Evolutionary conservation across 1,284 basidiomycete species (phyloP), one percentile per base, ranked within the genome.

Genomic region (Sporisorium iseilematis-ciliati): DNA sequence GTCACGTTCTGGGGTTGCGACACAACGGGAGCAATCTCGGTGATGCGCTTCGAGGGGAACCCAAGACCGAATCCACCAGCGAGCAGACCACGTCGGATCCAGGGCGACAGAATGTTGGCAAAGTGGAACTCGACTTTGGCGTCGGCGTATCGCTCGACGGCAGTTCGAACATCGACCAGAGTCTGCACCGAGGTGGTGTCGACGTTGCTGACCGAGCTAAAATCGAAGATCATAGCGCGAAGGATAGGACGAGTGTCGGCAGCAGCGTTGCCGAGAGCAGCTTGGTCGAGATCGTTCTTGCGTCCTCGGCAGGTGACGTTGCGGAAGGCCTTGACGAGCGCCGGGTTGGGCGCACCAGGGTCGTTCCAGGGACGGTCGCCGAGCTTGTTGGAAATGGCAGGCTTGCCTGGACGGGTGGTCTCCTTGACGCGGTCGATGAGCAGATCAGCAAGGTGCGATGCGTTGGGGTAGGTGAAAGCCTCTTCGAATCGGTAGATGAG

Each of bases 401-500:
- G 57, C 29, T 43, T 57, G 21, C 93, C 93, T 40, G 94, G 90
- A 20, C 91, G 89, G 74, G 92, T 94, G 77, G 91, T 87, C 69
- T 86, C 86, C 86, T 92, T 95, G 78, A 94, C 93, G 77, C 93
- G 88, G 74, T 92, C 92, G 45, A 94, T 92, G 40, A 98, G 87
- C 0, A 89, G 88, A 54, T 90, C 89, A 85, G 95, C 95, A 83
- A 92, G 87, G 70, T 90, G 87, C 2, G 92, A 92, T 6, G 91
- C 91, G 87, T 98, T 99, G 53, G 96, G 95, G 87, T 95, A 99
- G 42, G 97, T 88, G 85, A 93, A 93, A 67, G 93, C 93, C 86
- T 98, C 95, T 82, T 97, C 94, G 84, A 95, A 92, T 56, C 95
- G 91, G 87, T 96, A 98, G 75, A 98, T 90, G 84, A 99, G 86